Evolutionary conservation across 768 basidiomycete species (phyloP), one percentile per base, ranked within the genome.

Genomic region (Auriscalpium orientale): DNA sequence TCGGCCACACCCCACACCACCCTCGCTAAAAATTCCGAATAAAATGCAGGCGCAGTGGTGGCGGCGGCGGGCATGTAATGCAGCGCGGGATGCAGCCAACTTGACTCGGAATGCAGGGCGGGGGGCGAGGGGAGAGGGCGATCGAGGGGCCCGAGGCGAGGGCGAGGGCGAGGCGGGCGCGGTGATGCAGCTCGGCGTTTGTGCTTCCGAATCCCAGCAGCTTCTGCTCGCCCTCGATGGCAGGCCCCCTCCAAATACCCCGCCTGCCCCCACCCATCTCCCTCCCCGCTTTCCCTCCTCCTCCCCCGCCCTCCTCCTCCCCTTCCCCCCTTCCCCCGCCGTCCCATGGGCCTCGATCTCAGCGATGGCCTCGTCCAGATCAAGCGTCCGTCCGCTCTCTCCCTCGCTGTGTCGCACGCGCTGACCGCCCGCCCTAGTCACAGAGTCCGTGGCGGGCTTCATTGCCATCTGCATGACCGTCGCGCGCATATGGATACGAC

Each of bases 381-480:
- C 34, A 62, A 62, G 54, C 55, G 61, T 60, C 38, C 35, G 1
- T 38, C 22, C 1, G 9, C 13, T 8, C 8, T 22, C 18, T 16
- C 2, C 1, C n/a, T 18, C 18, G 16, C 8, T 22, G 12, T 21
- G 6, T 11, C 33, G 11, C 20, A 13, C 28, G 5, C 28, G 8
- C 46, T 57, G 8, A 59, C 28, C 3, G 3, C 20, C 34, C 16
- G 8, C 12, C 18, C 15, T 38, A 67, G 66, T 67, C 53, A 66
- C 66, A 1, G 62, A 66, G 37, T 57, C 61, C 47, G 57, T 66
- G 38, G 66, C 66, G 46, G 62, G 58, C 36, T 56, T 62, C 49
- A 53, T 62, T 13, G 65, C 64, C 20, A 62, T 61, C 52, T 64
- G 53, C 55, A 64, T 60, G 56, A 67, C 66, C 16, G 22, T 52